Percentiles rank a stretch among this genome's conserved stretches.
phyloP scores from a whole-genome alignment of 1,284 basidiomycete species.

The Caloboletus inedulis region DNA sequence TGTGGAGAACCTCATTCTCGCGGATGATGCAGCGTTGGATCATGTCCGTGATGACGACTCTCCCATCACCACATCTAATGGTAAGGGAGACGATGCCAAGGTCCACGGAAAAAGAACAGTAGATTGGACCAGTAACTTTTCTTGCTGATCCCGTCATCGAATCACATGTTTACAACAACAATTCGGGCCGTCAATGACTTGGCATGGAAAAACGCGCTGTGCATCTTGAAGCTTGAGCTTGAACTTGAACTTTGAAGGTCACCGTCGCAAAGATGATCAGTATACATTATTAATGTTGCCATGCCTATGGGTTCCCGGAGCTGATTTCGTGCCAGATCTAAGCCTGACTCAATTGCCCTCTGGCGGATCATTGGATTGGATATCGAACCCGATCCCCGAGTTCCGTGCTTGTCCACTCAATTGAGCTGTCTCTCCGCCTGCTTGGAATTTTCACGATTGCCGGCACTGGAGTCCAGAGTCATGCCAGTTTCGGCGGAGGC shows the following conservation, averaged over 20 bases:
- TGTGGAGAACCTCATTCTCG: constrained; percentile 44
- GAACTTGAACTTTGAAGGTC: too few species aligned
- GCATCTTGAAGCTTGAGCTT: not conserved
- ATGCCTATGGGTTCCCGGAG: not conserved
- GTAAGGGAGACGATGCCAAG: constrained; percentile 2
- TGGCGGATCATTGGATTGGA: constrained; percentile 15
- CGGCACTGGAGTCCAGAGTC: not conserved
- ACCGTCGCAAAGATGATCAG: constrained; percentile 17
- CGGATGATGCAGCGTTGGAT: constrained; percentile 18
- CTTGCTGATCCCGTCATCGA: constrained; percentile 12
- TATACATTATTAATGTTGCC: not conserved
- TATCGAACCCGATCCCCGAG: constrained; percentile 7
- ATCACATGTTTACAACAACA: not conserved
- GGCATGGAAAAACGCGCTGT: not conserved
- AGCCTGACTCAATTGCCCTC: constrained; percentile 2
- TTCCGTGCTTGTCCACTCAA: not conserved
- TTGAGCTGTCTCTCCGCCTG: not conserved
- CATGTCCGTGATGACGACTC: not conserved
- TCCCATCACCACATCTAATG: constrained; percentile 1
- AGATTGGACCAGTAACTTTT: constrained; percentile 6
- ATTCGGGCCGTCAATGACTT: not conserved
- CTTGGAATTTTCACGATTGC: not conserved
- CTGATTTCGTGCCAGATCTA: constrained; percentile 3
- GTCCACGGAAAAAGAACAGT: constrained; percentile 4
- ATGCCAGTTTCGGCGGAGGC: not conserved